Evolutionary conservation across 2,329 filamentous ascomycete genomes (phyloP).

Genomic region (Fusarium poae): DNA sequence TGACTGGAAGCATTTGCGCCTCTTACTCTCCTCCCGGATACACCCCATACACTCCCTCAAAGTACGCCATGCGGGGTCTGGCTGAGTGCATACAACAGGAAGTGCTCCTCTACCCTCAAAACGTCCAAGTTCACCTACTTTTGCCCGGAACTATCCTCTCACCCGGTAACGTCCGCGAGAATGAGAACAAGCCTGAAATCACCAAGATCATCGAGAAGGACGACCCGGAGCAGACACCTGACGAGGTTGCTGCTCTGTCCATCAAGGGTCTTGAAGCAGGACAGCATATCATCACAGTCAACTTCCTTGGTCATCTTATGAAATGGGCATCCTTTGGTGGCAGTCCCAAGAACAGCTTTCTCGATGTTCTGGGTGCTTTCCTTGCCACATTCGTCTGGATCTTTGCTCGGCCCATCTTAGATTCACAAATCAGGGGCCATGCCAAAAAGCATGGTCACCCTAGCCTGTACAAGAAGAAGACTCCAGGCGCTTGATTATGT

Average conservation of each 20-base stretch:
- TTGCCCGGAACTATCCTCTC: slow-evolving; percentile 86
- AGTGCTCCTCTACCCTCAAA: slow-evolving; percentile 85
- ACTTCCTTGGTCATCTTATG: slow-evolving; percentile 78
- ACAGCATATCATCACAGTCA: slow-evolving; percentile 82
- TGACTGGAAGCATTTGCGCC: slow-evolving; percentile 83
- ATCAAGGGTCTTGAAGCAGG: slow-evolving; percentile 84
- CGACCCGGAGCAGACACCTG: slow-evolving; percentile 84
- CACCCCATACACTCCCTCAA: slow-evolving; percentile 83
- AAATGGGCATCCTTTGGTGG: slow-evolving; percentile 71
- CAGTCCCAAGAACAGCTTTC: slow-evolving; percentile 67
- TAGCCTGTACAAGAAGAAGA: slow-evolving; percentile 59
- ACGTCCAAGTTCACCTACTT: slow-evolving; percentile 84
- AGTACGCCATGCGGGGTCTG: slow-evolving; percentile 85
- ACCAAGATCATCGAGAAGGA: slow-evolving; percentile 83
- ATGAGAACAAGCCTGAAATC: slow-evolving; percentile 81
- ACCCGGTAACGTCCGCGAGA: slow-evolving; percentile 81
- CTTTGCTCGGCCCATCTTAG: slow-evolving; percentile 68
- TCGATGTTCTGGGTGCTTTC: slow-evolving; percentile 70
- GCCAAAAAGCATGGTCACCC: slow-evolving; percentile 71
- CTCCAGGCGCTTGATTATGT: slow-evolving; percentile 17
- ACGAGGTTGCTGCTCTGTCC: slow-evolving; percentile 78
- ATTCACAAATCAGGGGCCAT: slow-evolving; percentile 69
- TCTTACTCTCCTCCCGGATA: slow-evolving; percentile 87
- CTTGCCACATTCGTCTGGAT: slow-evolving; percentile 68
- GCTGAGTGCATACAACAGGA: slow-evolving; percentile 89